Conservation (phyloP, 1,284 basidiomycete genomes). For the Ceratobasidium sp. region DNA sequence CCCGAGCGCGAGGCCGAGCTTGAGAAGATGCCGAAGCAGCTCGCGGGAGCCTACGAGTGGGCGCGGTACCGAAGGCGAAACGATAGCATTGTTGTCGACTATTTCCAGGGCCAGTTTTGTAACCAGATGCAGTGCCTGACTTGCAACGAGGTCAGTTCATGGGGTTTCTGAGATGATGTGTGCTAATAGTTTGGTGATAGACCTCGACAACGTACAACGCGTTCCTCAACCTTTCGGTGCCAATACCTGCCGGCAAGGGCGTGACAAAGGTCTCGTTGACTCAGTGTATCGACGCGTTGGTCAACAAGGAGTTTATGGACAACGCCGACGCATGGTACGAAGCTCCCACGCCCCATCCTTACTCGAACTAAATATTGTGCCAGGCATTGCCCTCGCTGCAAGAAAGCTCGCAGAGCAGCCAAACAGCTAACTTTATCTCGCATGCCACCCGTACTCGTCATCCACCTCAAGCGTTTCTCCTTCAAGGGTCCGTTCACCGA, state of each 20-base stretch:
- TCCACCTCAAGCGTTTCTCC: constrained; percentile 97
- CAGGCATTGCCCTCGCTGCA: constrained; percentile 96
- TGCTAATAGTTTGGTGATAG: constrained; percentile 62
- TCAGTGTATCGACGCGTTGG: constrained; percentile 91
- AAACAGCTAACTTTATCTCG: constrained; percentile 91
- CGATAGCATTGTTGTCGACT: constrained; percentile 95
- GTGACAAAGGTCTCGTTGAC: constrained; percentile 79
- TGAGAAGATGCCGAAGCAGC: constrained; percentile 87
- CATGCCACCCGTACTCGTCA: constrained; percentile 92
- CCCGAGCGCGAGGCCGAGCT: constrained; percentile 90
- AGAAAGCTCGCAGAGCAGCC: constrained; percentile 83
- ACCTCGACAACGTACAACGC: constrained; percentile 98
- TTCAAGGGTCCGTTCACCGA: constrained; percentile 94
- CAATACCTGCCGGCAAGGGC: constrained; percentile 79
- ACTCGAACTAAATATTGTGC: constrained; percentile 10
- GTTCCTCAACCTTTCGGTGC: constrained; percentile 96
- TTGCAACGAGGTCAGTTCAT: constrained; percentile 81
- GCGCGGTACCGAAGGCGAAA: constrained; percentile 90
- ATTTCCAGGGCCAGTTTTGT: constrained; percentile 97
- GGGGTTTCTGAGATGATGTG: constrained; percentile 24
- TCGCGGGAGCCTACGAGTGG: constrained; percentile 95
- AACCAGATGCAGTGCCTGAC: constrained; percentile 92
- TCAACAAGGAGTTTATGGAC: constrained; percentile 91
- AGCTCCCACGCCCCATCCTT: constrained; percentile 48
- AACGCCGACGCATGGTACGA: constrained; percentile 94